Evolutionary conservation across 352 stramenopile genomes (phyloP).

Genomic region (Paralagenidium karlingii): DNA sequence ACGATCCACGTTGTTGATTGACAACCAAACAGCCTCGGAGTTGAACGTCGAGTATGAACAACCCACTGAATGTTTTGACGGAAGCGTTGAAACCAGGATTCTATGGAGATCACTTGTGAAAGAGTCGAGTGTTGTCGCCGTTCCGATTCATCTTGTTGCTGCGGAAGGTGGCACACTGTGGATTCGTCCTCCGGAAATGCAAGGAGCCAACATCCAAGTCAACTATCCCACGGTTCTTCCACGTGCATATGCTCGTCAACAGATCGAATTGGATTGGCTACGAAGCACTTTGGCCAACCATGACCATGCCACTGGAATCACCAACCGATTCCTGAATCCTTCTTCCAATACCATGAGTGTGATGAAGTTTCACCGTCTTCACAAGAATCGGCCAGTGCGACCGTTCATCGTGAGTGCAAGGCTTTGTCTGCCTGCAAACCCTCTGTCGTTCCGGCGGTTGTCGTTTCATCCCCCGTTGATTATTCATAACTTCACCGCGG

Average conservation of each 20-base stretch:
- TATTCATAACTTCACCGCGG: conserved; percentile 69
- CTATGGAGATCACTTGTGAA: conserved; percentile 55
- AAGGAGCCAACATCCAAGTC: conserved; percentile 8
- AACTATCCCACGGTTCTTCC: conserved; percentile 16
- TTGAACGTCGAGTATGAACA: conserved; percentile 82
- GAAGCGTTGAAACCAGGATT: conserved; percentile 18
- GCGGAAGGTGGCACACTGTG: conserved; percentile 59
- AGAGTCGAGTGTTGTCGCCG: conserved; percentile 38
- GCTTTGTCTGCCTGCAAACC: conserved; percentile 33
- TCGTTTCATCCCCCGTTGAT: conserved; percentile 67
- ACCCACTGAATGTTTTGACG: too few species aligned
- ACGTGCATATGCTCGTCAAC: conserved; percentile 66
- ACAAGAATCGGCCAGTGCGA: conserved; percentile 59
- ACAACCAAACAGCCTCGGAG: conserved; percentile 76
- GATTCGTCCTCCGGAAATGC: conserved; percentile 53
- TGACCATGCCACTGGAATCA: conserved; percentile 1
- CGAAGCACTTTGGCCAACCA: conserved; percentile 58
- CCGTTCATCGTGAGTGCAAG: conserved; percentile 71
- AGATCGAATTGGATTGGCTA: too few species aligned
- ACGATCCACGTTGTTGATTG: conserved; percentile 58
- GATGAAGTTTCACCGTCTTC: conserved; percentile 59
- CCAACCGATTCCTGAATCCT: conserved; percentile 1
- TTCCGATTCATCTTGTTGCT: conserved; percentile 64
- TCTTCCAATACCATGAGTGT: conserved; percentile 2
- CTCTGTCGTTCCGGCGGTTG: conserved; percentile 57